Evolutionary conservation across 108 stramenopile species (phyloP).

Genomic region (Skeletonema tropicum): DNA sequence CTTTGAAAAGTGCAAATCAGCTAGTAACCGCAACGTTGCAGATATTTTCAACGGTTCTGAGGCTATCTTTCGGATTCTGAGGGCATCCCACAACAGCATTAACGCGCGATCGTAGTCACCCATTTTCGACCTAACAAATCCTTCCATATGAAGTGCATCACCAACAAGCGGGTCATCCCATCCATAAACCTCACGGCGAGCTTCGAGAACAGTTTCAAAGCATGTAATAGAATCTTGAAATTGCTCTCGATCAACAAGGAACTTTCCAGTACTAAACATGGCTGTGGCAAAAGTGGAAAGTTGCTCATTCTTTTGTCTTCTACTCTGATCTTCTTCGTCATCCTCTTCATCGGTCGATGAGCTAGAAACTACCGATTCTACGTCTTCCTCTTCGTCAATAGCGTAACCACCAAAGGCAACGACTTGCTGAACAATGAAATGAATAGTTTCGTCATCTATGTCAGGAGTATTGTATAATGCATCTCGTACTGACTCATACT

Average conservation of each 20-base stretch:
- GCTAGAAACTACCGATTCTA: slow-evolving; percentile 26
- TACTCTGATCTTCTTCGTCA: slow-evolving; percentile 1
- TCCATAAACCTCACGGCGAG: slow-evolving; percentile 39
- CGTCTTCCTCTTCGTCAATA: slow-evolving; percentile 22
- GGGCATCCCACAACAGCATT: slow-evolving; percentile 45
- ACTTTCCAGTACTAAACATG: slow-evolving; percentile 41
- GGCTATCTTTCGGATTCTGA: slow-evolving; percentile 38
- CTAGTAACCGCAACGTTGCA: slow-evolving; percentile 39
- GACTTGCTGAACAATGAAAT: slow-evolving; percentile 31
- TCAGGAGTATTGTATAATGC: slow-evolving; percentile 29
- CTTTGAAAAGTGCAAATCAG: slow-evolving; percentile 47
- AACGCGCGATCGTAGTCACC: slow-evolving; percentile 47
- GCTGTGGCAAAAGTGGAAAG: slow-evolving; percentile 40
- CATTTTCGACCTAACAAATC: slow-evolving; percentile 36
- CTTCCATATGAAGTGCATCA: slow-evolving; percentile 49
- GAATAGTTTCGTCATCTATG: slow-evolving; percentile 43
- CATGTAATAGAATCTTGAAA: slow-evolving; percentile 41
- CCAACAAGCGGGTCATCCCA: slow-evolving; percentile 53
- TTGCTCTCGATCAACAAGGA: slow-evolving; percentile 40
- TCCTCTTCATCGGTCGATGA: slow-evolving; percentile 7
- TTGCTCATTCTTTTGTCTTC: slow-evolving; percentile 17
- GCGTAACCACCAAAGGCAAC: neutral
- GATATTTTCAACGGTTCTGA: slow-evolving; percentile 44
- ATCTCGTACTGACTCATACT: slow-evolving; percentile 26
- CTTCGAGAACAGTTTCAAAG: slow-evolving; percentile 43